Base-by-base conservation (phyloP, 1,284 basidiomycete genomes). In the Chondrostereum purpureum region DNA sequence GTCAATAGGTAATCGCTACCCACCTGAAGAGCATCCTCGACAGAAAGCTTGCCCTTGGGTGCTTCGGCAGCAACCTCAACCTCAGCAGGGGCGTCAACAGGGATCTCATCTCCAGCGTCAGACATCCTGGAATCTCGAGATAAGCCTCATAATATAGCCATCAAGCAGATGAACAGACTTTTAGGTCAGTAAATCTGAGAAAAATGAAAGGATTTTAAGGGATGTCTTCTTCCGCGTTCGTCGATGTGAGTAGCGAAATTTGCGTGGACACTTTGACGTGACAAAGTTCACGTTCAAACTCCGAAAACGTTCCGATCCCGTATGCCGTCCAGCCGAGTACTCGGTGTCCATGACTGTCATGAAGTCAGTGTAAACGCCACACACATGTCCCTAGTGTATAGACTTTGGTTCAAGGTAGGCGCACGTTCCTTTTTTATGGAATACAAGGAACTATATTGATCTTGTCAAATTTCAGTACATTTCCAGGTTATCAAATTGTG, bases 21-120 rank as follows among this genome's bases (percentile, higher is more conserved):
- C 55, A 94, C 89, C 79, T 97, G 88, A 67, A 99, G 90, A 61
- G 94, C 95, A 48, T 97, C 94, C 77, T 99, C 95, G 58, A 99
- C 92, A 53, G 88, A 85, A 68, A 99, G 78, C 73, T 94, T 92
- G 58, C 93, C 93, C 75, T 91, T 92, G 62, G 92, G 88, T 35
- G 87, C 88, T 60, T 90, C 88, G 43, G 79, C 67, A 57, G 87
- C 68, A 56, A 85, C 87, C 70, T 94, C 90, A 65, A 88, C 88
- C 73, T 92, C 89, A 57, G 78, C 73, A 59, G 78, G 67, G 60
- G 74, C 75, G 54, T 90, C 88, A 67, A 89, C 82, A 69, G 79
- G 72, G 68, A 85, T 80, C 71, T 91, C 88, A 86, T 93, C 91
- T 89, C 88, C 91, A 91, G 91, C 91, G 88, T 94, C 90, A 91